phyloP scores from a whole-genome alignment of 73 alveolate genomes.

The Loxodes magnus region DNA sequence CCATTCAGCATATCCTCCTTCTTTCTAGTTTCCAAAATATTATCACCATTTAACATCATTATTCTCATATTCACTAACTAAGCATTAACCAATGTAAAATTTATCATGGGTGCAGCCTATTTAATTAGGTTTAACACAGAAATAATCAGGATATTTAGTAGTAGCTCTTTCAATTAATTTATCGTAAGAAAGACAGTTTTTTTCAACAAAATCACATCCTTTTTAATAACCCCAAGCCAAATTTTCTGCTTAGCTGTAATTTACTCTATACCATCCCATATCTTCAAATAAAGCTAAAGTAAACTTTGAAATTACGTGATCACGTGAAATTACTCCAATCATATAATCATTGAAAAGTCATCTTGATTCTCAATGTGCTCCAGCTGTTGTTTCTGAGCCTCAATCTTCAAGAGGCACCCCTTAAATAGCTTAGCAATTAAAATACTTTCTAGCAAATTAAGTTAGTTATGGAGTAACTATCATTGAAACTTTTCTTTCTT shows the following conservation, averaged over 20 bases:
- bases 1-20: slow-evolving; percentile 5
- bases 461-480: no score
- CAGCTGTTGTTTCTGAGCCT: no score
- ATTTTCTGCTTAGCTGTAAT: background rate
- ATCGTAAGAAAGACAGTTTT: background rate
- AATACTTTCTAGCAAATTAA: no score
- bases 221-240: background rate
- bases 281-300: slow-evolving; percentile 7
- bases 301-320: slow-evolving; percentile 1
- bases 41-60: background rate
- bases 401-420: no score
- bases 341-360: no score
- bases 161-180: no score
- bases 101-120: background rate
- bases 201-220: slow-evolving; percentile 11
- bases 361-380: no score
- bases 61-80: background rate
- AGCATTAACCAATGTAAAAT: slow-evolving; percentile 4
- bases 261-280: slow-evolving; percentile 6
- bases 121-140: background rate
- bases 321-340: no score
- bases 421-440: no score
- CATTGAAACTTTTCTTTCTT: no score
- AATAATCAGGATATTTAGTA: background rate
- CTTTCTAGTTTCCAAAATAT: background rate